These are phyloP conservation scores for Boletus rubroflammeus DNA, from an alignment of 768 basidiomycete species.

Conservation along the genomic window DNA sequence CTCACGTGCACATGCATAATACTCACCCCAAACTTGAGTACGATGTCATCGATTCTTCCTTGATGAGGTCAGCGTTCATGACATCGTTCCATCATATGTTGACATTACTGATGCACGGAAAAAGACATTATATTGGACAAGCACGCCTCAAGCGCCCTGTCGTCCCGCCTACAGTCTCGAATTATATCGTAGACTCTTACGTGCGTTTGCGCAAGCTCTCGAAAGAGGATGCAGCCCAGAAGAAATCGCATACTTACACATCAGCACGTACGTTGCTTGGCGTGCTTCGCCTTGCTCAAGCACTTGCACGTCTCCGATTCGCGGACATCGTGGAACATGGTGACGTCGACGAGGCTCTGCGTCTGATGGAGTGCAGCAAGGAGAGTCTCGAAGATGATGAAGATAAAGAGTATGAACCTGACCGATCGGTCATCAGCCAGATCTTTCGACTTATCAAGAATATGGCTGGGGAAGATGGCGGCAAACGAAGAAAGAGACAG, in stretches of 20 bases:
- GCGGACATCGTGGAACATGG: constrained; percentile 72
- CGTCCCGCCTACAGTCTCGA: constrained; percentile 86
- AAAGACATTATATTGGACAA: constrained; percentile 90
- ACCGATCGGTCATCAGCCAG: constrained; percentile 76
- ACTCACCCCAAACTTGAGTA: constrained; percentile 80
- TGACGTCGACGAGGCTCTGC: constrained; percentile 95
- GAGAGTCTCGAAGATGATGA: constrained; percentile 82
- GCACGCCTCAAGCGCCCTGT: constrained; percentile 86
- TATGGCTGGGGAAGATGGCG: constrained; percentile 55
- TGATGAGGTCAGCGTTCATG: constrained; percentile 68
- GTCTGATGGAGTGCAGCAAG: constrained; percentile 96
- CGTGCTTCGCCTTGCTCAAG: constrained; percentile 90
- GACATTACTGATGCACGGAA: constrained; percentile 3
- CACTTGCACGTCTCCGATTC: constrained; percentile 88
- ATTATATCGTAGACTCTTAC: constrained; percentile 92
- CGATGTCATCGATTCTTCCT: constrained; percentile 78
- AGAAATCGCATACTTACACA: constrained; percentile 90
- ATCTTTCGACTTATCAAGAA: constrained; percentile 90
- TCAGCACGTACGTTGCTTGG: constrained; percentile 95
- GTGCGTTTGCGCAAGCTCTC: constrained; percentile 91
- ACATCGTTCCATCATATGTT: not conserved
- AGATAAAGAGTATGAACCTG: constrained; percentile 63
- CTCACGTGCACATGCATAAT: constrained; percentile 97
- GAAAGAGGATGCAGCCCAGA: constrained; percentile 84
- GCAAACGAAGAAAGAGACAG: constrained; percentile 39